Conservation (phyloP, 768 basidiomycete genomes). For the Dacryopinax primogenitus region DNA sequence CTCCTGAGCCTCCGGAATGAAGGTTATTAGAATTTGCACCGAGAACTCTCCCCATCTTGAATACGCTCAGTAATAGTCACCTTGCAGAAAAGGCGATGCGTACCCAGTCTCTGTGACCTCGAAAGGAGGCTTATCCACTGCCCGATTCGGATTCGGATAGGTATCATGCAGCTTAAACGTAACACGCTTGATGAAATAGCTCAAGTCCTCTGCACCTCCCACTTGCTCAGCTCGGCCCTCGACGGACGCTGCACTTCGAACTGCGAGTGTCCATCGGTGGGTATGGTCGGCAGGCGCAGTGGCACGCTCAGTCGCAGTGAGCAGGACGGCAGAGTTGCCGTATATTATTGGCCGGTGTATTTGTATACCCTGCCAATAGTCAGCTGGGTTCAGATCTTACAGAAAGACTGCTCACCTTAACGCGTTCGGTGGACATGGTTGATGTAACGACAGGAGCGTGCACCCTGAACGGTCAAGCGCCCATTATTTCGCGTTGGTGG, state of each 20-base stretch:
- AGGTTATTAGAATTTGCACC: constrained; percentile 81
- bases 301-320: constrained; percentile 61
- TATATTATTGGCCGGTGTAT: constrained; percentile 88
- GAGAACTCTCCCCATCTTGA: constrained; percentile 96
- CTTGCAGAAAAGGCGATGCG: constrained; percentile 15
- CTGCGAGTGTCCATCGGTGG: constrained; percentile 91
- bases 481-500: background rate
- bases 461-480: background rate
- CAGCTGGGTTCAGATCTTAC: background rate
- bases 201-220: constrained; percentile 80
- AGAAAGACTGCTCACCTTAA: background rate
- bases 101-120: constrained; percentile 93
- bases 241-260: constrained; percentile 72
- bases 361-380: constrained; percentile 51
- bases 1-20: constrained; percentile 78
- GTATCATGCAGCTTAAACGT: constrained; percentile 97
- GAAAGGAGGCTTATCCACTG: constrained; percentile 84
- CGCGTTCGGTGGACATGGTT: background rate
- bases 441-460: background rate
- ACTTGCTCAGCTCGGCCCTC: constrained; percentile 52
- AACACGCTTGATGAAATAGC: constrained; percentile 88
- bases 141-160: constrained; percentile 79
- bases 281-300: constrained; percentile 55
- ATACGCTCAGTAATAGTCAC: background rate
- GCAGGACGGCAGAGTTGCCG: constrained; percentile 77